Conservation (phyloP, 176 grass and related monocot species). For the Zoysia pacifica region DNA sequence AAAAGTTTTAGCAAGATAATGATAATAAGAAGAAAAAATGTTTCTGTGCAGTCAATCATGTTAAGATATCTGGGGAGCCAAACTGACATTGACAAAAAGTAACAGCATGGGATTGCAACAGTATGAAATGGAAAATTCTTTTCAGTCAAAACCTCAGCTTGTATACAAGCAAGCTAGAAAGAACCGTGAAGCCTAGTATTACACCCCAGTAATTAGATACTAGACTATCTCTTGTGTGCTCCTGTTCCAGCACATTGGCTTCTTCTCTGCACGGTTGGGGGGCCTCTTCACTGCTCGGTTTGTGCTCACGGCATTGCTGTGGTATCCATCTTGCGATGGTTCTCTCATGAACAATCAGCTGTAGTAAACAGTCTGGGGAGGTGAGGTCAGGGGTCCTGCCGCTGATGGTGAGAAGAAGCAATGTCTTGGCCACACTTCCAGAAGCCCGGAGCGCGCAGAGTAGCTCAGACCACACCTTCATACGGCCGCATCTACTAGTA, state of each 20-base stretch:
- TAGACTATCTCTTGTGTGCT: not conserved
- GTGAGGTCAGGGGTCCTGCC: not conserved
- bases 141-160: constrained; percentile 39
- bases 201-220: constrained; percentile 28
- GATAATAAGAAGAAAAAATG: not conserved
- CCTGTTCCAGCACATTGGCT: not conserved
- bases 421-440: constrained; percentile 68
- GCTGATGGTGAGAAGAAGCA: constrained; percentile 57
- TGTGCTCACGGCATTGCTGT: constrained; percentile 47
- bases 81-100: constrained; percentile 1
- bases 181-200: constrained; percentile 26
- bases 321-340: constrained; percentile 61
- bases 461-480: constrained; percentile 63
- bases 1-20: not conserved
- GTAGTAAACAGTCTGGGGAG: constrained; percentile 48
- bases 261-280: not conserved
- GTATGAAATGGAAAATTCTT: constrained; percentile 14
- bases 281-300: constrained; percentile 5
- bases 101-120: not conserved
- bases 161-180: constrained; percentile 45
- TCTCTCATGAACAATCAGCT: constrained; percentile 57
- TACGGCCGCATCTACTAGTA: constrained; percentile 15
- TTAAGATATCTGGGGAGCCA: not conserved
- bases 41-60: not conserved
- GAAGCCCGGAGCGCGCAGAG: constrained; percentile 53